Evolutionary conservation across 2,329 filamentous ascomycete genomes (phyloP).

Genomic region (Penicillium sclerotiorum): DNA sequence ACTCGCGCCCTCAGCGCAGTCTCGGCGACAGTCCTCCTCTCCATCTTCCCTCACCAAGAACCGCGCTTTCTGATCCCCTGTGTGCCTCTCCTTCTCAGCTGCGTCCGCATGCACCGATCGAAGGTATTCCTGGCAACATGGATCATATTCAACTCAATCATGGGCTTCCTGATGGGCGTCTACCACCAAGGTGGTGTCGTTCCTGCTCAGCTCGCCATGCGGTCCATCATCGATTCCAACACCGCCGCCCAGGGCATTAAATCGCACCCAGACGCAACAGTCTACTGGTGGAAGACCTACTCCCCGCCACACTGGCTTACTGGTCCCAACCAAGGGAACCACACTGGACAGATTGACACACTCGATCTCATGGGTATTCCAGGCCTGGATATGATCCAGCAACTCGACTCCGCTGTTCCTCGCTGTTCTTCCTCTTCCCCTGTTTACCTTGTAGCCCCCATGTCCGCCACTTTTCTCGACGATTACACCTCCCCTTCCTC

Average conservation of each 20-base stretch:
- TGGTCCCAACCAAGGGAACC: conserved; percentile 37
- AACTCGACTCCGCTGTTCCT: conserved; percentile 39
- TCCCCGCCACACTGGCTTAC: conserved; percentile 56
- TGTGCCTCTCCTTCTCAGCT: conserved; percentile 55
- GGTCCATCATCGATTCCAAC: conserved; percentile 38
- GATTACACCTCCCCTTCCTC: conserved; percentile 29
- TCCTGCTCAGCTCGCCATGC: conserved; percentile 52
- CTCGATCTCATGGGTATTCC: conserved; percentile 54
- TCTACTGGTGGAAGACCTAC: conserved; percentile 60
- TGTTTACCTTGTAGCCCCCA: conserved; percentile 50
- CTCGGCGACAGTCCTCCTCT: conserved; percentile 48
- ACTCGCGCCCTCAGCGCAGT: conserved; percentile 47
- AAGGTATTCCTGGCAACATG: conserved; percentile 48
- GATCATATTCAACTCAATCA: conserved; percentile 52
- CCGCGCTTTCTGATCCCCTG: conserved; percentile 55
- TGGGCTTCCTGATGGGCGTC: conserved; percentile 54
- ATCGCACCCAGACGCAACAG: conserved; percentile 32
- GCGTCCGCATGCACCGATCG: conserved; percentile 45
- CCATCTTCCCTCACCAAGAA: conserved; percentile 55
- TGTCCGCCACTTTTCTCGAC: conserved; percentile 48
- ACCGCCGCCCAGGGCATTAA: conserved; percentile 27
- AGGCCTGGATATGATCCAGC: conserved; percentile 42
- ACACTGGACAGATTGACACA: conserved; percentile 41
- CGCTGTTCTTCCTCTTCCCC: conserved; percentile 33
- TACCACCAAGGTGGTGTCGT: conserved; percentile 59